Evolutionary conservation across 768 basidiomycete genomes (phyloP).

Genomic region (Multifurca ochricompacta): DNA sequence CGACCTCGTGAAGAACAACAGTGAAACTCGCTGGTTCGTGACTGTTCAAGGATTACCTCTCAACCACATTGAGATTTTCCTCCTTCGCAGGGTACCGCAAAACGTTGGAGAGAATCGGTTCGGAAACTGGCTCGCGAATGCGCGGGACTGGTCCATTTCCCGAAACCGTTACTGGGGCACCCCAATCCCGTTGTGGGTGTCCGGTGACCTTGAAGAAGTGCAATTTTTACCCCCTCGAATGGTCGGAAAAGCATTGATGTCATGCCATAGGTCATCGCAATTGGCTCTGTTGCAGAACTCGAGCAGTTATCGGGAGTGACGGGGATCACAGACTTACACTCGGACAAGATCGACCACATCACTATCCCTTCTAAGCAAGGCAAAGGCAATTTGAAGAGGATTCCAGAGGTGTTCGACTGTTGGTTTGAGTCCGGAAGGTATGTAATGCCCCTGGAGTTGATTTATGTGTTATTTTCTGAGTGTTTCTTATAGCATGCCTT

Average conservation of each 20-base stretch:
- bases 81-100: slow-evolving; percentile 71
- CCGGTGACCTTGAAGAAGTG: slow-evolving; percentile 88
- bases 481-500: slow-evolving; percentile 80
- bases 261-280: slow-evolving; percentile 2
- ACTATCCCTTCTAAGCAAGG: slow-evolving; percentile 90
- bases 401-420: slow-evolving; percentile 99
- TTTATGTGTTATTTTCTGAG: neutral
- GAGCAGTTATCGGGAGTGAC: slow-evolving; percentile 77
- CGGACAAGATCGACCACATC: slow-evolving; percentile 92
- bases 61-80: neutral
- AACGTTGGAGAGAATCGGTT: slow-evolving; percentile 86
- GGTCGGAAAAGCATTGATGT: neutral
- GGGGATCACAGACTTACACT: slow-evolving; percentile 84
- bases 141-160: slow-evolving; percentile 99
- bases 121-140: slow-evolving; percentile 95
- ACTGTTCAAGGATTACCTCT: neutral
- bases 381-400: slow-evolving; percentile 75
- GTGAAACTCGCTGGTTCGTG: slow-evolving; percentile 76
- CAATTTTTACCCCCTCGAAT: neutral
- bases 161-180: slow-evolving; percentile 99
- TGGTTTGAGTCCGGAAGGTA: slow-evolving; percentile 99
- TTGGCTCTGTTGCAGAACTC: slow-evolving; percentile 84
- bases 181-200: slow-evolving; percentile 93
- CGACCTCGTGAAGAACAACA: slow-evolving; percentile 84
- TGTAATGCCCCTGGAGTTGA: slow-evolving; percentile 19